Percentiles rank a stretch among this genome's conserved stretches.
Conservation (phyloP, 106 monocot species). For the Chionographis japonica region DNA sequence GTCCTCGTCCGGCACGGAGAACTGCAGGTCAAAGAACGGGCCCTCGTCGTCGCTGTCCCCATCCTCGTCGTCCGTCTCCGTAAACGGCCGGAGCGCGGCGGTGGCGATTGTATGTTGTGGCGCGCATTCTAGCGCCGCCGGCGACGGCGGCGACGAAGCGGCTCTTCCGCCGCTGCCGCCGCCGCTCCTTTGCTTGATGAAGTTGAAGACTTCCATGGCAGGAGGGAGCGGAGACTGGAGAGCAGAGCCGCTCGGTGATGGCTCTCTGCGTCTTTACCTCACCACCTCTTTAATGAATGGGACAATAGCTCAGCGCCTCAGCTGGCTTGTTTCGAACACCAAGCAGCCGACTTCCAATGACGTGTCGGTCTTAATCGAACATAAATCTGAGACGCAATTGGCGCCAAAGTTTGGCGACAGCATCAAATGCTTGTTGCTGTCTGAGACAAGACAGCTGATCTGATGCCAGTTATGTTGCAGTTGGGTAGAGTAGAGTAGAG, state of each 20-base stretch:
- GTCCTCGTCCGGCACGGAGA: conserved; percentile 28
- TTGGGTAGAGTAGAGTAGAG: too few species aligned
- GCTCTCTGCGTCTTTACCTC: not conserved
- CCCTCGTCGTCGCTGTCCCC: conserved; percentile 33
- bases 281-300: conserved; percentile 7
- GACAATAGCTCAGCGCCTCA: too few species aligned
- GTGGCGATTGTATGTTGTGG: conserved; percentile 13
- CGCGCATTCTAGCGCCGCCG: too few species aligned
- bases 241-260: conserved; percentile 3
- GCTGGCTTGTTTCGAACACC: too few species aligned
- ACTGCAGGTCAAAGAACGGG: conserved; percentile 56
- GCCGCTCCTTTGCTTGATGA: conserved; percentile 35
- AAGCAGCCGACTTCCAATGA: too few species aligned
- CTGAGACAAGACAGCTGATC: too few species aligned
- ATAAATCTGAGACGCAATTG: not conserved
- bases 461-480: not conserved
- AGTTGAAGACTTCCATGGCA: conserved; percentile 12
- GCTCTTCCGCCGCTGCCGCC: not conserved
- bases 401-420: not conserved
- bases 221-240: not conserved
- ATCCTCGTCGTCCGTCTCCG: conserved; percentile 3
- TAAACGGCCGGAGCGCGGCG: conserved; percentile 3
- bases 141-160: too few species aligned
- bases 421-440: too few species aligned
- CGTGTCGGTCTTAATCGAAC: too few species aligned